A percentile compares a stretch with the other conserved stretches of the same genome.
phyloP scores from a whole-genome alignment of 345 rosid species.

The Erodium maritimum region DNA sequence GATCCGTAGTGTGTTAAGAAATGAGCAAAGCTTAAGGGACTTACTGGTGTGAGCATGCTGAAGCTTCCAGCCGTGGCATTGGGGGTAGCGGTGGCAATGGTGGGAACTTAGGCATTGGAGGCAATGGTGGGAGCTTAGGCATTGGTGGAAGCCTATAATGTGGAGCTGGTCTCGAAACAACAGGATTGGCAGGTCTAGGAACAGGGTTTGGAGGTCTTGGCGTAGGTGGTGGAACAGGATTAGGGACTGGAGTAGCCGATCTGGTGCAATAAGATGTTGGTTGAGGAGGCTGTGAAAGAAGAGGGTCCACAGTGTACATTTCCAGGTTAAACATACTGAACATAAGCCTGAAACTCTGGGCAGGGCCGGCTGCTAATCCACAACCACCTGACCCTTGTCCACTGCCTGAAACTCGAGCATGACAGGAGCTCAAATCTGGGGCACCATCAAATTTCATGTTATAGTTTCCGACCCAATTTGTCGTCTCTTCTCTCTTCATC shows the following conservation, averaged over 20 bases:
- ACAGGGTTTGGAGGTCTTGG: background rate
- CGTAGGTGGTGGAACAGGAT: background rate
- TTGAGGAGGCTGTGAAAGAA: conserved; percentile 52
- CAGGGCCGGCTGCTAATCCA: conserved; percentile 43
- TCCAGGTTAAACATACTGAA: conserved; percentile 47
- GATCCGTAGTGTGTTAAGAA: too few relatives aligned
- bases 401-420: conserved; percentile 42
- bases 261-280: conserved; percentile 48
- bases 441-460: conserved; percentile 58
- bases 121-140: conserved; percentile 44
- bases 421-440: conserved; percentile 65
- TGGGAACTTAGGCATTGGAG: conserved; percentile 14
- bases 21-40: conserved; percentile 9
- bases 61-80: conserved; percentile 44
- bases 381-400: conserved; percentile 35
- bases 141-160: conserved; percentile 39
- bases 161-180: conserved; percentile 25
- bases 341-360: conserved; percentile 34
- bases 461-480: conserved; percentile 61
- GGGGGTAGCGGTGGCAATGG: conserved; percentile 25
- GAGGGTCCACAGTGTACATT: conserved; percentile 33
- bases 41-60: conserved; percentile 78
- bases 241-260: conserved; percentile 12
- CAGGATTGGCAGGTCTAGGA: conserved; percentile 13
- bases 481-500: conserved; percentile 59